Evolutionary conservation across 495 filamentous ascomycete genomes (phyloP).

Genomic region (Aspergillus olivimuriae): DNA sequence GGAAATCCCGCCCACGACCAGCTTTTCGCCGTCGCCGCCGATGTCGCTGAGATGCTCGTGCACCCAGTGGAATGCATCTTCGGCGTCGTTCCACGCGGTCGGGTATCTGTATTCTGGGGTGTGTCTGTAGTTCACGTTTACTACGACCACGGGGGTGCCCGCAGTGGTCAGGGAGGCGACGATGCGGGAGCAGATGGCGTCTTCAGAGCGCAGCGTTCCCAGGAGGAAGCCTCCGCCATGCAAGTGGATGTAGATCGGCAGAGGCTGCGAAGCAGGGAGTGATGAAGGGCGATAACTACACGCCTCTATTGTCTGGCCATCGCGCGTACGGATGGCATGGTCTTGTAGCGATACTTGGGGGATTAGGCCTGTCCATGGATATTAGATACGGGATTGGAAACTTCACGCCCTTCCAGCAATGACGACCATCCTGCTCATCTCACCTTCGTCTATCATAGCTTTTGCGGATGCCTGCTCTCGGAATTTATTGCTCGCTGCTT

Average conservation of each 20-base stretch:
- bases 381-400: too few species aligned
- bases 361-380: slow-evolving; percentile 14
- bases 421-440: too few species aligned
- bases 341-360: slow-evolving; percentile 23
- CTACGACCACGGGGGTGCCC: slow-evolving; percentile 24
- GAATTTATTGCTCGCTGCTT: slow-evolving; percentile 19
- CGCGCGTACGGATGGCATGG: slow-evolving; percentile 32
- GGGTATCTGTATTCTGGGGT: slow-evolving; percentile 37
- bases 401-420: too few species aligned
- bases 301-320: slow-evolving; percentile 33
- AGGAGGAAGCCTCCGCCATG: slow-evolving; percentile 48
- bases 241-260: slow-evolving; percentile 42
- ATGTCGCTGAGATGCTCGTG: slow-evolving; percentile 26
- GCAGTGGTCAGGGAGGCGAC: slow-evolving; percentile 18
- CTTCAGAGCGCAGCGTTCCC: slow-evolving; percentile 39
- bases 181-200: slow-evolving; percentile 38
- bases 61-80: slow-evolving; percentile 44
- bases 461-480: slow-evolving; percentile 29
- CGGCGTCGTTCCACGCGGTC: slow-evolving; percentile 39
- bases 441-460: slow-evolving; percentile 24
- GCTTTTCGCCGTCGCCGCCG: slow-evolving; percentile 25
- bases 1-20: slow-evolving; percentile 43
- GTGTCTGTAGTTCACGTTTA: slow-evolving; percentile 45
- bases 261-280: slow-evolving; percentile 13
- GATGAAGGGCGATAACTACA: slow-evolving; percentile 36